A percentile compares a stretch with the other conserved stretches of the same genome.
Conservation (phyloP, 148 eudicot genomes). For the Rhododendron molle region DNA sequence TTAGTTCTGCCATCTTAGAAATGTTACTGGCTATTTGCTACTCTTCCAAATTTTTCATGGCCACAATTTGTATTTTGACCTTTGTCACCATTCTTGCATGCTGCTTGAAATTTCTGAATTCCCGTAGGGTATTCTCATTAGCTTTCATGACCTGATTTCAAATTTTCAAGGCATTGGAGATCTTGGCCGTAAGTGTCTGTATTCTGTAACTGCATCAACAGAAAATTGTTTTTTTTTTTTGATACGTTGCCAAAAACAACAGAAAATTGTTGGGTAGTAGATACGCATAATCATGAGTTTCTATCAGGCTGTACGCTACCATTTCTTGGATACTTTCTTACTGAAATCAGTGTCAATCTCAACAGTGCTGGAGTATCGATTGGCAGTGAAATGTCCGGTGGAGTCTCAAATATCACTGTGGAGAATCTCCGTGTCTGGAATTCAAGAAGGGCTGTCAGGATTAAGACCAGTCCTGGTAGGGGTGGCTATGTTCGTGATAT, state of each 20-base stretch:
- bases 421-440: slow-evolving; percentile 70
- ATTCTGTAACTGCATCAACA: not conserved
- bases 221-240: not conserved
- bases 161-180: not conserved
- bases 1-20: not conserved
- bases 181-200: not conserved
- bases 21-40: not conserved
- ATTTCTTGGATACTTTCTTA: slow-evolving; percentile 3
- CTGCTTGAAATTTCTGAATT: not conserved
- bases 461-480: slow-evolving; percentile 86
- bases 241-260: no score
- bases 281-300: not conserved
- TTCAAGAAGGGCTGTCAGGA: slow-evolving; percentile 80
- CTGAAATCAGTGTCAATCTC: slow-evolving; percentile 8
- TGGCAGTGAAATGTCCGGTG: slow-evolving; percentile 99
- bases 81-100: not conserved
- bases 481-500: slow-evolving; percentile 82
- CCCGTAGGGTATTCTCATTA: not conserved
- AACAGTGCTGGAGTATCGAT: slow-evolving; percentile 93
- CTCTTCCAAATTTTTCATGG: no score
- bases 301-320: not conserved
- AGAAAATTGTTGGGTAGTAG: not conserved
- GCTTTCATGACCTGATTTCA: not conserved
- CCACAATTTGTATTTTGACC: not conserved
- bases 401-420: slow-evolving; percentile 74